Conservation (phyloP, 768 basidiomycete species). For the Pleurotus tuoliensis region DNA sequence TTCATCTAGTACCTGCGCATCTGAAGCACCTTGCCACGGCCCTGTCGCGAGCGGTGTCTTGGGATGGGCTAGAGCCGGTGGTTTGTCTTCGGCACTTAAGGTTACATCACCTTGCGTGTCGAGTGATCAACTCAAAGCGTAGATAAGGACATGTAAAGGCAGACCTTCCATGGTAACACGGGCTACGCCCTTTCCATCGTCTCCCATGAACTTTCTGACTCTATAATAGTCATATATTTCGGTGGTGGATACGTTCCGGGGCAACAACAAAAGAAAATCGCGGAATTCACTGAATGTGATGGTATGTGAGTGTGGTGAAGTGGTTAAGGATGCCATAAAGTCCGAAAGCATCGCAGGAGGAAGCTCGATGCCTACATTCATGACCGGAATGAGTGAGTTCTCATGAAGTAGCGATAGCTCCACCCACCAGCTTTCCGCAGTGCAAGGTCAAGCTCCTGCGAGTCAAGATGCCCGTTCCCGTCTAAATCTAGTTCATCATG, state of each 20-base stretch:
- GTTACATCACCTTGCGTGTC: conserved; percentile 63
- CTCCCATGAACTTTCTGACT: conserved; percentile 60
- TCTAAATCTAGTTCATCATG: conserved; percentile 89
- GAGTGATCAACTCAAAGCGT: conserved; percentile 2
- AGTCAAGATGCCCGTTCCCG: conserved; percentile 78
- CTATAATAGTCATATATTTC: conserved; percentile 89
- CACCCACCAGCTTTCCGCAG: conserved; percentile 66
- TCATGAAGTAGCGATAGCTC: conserved; percentile 11
- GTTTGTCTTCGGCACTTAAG: conserved; percentile 72
- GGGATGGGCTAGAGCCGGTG: conserved; percentile 29
- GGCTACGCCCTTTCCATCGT: conserved; percentile 74
- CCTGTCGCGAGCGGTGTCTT: neutral
- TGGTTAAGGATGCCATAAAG: conserved; percentile 75
- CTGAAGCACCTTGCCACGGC: conserved; percentile 12
- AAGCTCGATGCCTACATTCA: conserved; percentile 61
- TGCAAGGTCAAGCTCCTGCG: conserved; percentile 35
- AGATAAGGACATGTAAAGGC: neutral
- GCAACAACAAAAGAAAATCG: conserved; percentile 84
- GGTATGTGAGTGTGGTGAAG: conserved; percentile 60
- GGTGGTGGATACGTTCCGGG: conserved; percentile 71
- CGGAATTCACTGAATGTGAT: conserved; percentile 85
- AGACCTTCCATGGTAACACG: conserved; percentile 89
- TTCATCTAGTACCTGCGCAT: conserved; percentile 38
- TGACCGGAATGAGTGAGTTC: conserved; percentile 13
- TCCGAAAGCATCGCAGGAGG: conserved; percentile 69